Evolutionary conservation across 129 eudicot species (phyloP), one percentile per base, ranked within the genome.

Genomic region (Escallonia rubra): DNA sequence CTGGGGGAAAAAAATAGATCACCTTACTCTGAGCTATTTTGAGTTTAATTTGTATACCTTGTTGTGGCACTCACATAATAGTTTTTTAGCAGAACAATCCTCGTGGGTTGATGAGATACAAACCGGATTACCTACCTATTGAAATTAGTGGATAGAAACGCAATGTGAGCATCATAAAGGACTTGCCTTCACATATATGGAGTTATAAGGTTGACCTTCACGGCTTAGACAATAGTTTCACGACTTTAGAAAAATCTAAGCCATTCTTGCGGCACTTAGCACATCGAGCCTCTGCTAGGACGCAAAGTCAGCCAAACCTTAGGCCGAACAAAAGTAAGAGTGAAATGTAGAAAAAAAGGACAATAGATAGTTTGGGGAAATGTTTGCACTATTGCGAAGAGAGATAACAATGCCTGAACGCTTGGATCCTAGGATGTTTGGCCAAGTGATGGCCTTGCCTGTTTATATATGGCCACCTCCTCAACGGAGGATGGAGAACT

Each of bases 11-110:
- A 10, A 77, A 81, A 39, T 51, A 56, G 45, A 72, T 81, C n/a
- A n/a, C 82, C 5, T 38, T 81, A 8, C 76, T 77, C 40, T 77
- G 86, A 46, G 76, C 79, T 3, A 77, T 82, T 4, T 15, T 10
- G 5, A 6, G 2, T 13, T 38, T 14, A 4, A 3, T 41, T 23
- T 23, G 1, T 6, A 48, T 6, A 48, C 7, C 2, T 48, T 1
- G 34, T 23, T 23, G 34, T 23, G 34, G 34, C 34, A 23, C 34
- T 23, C 34, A 23, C 1, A 23, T 23, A 23, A 23, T 0, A 23
- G 34, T 23, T 23, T 23, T 23, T 23, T 23, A 23, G 34, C 34
- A 1, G 34, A 23, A 48, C 8, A 6, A 7, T 6, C 1, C 10
- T 48, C 7, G n/a, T 7, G 2, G 10, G 48, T 41, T 62, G 86